phyloP scores from a whole-genome alignment of 768 basidiomycete species.

The Collybia sp. region DNA sequence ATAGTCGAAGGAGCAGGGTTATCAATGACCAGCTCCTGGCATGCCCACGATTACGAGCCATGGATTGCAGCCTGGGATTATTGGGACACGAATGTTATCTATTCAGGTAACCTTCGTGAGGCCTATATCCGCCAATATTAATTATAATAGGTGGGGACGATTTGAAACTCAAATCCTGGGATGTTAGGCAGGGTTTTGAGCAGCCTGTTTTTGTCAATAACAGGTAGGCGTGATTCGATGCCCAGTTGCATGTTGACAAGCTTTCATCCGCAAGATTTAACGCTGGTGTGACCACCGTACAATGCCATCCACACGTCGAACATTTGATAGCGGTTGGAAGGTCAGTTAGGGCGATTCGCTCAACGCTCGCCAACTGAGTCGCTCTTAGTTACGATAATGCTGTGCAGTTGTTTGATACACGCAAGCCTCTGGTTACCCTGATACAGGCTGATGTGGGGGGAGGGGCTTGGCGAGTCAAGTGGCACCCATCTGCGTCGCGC shows the following conservation, averaged over 20 bases:
- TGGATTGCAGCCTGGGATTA: constrained; percentile 93
- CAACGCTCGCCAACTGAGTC: not conserved
- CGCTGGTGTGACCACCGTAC: constrained; percentile 89
- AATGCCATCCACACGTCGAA: constrained; percentile 75
- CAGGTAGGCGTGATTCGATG: constrained; percentile 33
- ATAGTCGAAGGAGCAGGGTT: constrained; percentile 42
- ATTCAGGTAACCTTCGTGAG: constrained; percentile 61
- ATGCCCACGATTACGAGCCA: constrained; percentile 89
- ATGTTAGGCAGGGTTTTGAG: constrained; percentile 60
- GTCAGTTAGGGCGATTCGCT: constrained; percentile 31
- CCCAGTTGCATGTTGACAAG: not conserved
- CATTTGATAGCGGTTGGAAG: constrained; percentile 89
- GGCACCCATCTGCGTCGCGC: constrained; percentile 77
- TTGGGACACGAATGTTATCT: constrained; percentile 76
- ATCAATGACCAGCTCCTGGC: constrained; percentile 56
- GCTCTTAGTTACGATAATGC: constrained; percentile 74
- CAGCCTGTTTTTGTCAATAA: constrained; percentile 69
- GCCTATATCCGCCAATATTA: not conserved
- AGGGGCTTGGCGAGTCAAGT: constrained; percentile 94
- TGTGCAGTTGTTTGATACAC: constrained; percentile 78
- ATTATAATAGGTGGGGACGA: constrained; percentile 81
- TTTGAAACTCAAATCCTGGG: constrained; percentile 87
- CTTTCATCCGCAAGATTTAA: constrained; percentile 60
- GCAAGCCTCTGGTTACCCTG: constrained; percentile 59
- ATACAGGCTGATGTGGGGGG: constrained; percentile 70